Percentiles rank a stretch among this genome's conserved stretches.
Conservation (phyloP, 2,329 filamentous ascomycete genomes). For the Berkeleyomyces basicola region DNA sequence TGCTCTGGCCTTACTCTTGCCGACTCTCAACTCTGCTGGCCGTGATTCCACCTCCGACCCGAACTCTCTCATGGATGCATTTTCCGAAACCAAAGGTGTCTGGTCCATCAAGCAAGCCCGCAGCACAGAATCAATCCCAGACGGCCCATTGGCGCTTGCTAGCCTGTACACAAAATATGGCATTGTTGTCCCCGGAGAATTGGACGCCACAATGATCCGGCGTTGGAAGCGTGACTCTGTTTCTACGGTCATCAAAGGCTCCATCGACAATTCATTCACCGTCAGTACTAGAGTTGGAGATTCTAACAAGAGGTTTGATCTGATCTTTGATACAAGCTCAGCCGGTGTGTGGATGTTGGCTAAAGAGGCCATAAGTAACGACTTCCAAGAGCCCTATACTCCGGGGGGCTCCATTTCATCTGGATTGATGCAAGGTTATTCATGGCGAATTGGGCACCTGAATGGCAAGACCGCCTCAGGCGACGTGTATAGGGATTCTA, state of each 20-base stretch:
- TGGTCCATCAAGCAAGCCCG: no score
- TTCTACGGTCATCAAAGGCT: conserved; percentile 17
- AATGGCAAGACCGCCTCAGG: conserved; percentile 29
- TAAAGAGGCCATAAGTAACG: conserved; percentile 11
- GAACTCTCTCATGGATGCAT: no score
- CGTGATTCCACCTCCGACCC: no score
- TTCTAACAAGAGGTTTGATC: conserved; percentile 21
- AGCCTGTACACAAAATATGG: conserved; percentile 25
- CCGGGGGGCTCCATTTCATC: conserved; percentile 19
- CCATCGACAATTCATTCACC: conserved; percentile 18
- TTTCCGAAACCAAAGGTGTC: no score
- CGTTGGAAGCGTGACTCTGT: conserved; percentile 16
- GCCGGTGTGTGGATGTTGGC: conserved; percentile 25
- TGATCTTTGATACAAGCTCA: conserved; percentile 28
- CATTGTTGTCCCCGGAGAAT: conserved; percentile 19
- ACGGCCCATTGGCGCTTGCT: conserved; percentile 18
- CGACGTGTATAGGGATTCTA: conserved; percentile 28
- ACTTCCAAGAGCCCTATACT: conserved; percentile 16
- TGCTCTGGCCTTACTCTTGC: no score
- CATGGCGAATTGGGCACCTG: conserved; percentile 25
- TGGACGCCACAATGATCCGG: conserved; percentile 17
- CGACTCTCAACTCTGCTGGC: no score
- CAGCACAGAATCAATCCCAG: no score
- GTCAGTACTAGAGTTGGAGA: conserved; percentile 4
- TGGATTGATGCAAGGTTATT: conserved; percentile 17